Evolutionary conservation across 2,329 filamentous ascomycete genomes (phyloP), one percentile per base, ranked within the genome.

Genomic region (Phialophora chinensis): DNA sequence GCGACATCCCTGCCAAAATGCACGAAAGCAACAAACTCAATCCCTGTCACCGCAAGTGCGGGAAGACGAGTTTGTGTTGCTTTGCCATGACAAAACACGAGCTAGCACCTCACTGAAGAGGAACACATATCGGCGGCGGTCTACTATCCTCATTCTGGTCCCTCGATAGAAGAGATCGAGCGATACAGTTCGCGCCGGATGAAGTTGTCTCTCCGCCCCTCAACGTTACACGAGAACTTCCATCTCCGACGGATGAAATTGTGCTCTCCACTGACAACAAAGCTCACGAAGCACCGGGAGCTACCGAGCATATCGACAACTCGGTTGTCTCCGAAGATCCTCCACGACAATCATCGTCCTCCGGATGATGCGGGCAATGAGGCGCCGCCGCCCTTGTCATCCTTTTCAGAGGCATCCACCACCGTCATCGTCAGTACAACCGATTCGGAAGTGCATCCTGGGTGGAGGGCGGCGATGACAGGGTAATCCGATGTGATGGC

Each of bases 111-210:
- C 29, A n/a, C 62, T 5, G 85, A 87, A 65, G 81, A 82, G 63
- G 87, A 89, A 74, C 86, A 88, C 67, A 89, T 89, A 44, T 87
- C 86, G 0, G 88, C 86, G 31, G 87, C 87, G 12, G 79, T 25
- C 23, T 89, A 89, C 74, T 88, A 86, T 69, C 87, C 87, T 27
- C 87, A 89, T 77, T 84, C 87, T 69, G 83, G 85, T 62, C 73
- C 83, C 11, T 77, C 78, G 14, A 72, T 78, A 7, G 81, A 82
- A 54, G 79, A 81, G 35, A 61, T 77, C 44, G 72, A 73, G 55
- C 66, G 65, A 42, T 69, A 71, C 53, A 67, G 66, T 6, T 67
- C 68, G 33, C 68, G 33, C 67, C 65, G 7, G 70, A 69, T 3
- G 68, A 72, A 47, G 53, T 42, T 20, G 47, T 65, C 20, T 53